Base-by-base conservation (phyloP, 495 filamentous ascomycete genomes). In the Daldinia childiae region DNA sequence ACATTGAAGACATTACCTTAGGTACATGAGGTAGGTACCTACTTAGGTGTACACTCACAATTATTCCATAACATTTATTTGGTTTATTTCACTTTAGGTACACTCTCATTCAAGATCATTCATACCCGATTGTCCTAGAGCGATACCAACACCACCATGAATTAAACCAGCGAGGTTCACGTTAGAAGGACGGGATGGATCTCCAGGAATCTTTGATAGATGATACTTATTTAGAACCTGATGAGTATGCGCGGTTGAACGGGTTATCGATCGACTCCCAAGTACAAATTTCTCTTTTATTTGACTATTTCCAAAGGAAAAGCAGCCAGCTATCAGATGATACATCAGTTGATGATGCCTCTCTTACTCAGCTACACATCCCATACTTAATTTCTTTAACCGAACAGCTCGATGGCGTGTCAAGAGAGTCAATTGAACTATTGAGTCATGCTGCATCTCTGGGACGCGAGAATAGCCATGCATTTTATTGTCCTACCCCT, bases 211-310 rank as follows among this genome's bases (percentile, higher is more conserved):
- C 43, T 9, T 15, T 29, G 6, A 24, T 62, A 38, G 67, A 64
- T 62, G 60, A 74, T 67, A 39, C 63, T 65, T 43, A 69, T 59
- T 24, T 54, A n/a, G 36, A 27, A 29, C 48, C 71, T 27, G 78
- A 78, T 43, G 75, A 82, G 32, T 87, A 87, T 63, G 85, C 84
- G 8, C 76, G 80, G 36, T 34, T 34, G 30, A 80, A 82, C 43
- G 74, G 78, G 19, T 56, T 87, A 11, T 79, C 82, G 0, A 55
- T 78, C 19, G 76, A 85, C 62, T 77, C 81, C 26, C 71, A 71
- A 17, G 48, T 56, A 4, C 48, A 71, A 24, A 66, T 30, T 38
- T 69, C 21, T 55, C 72, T n/a, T 64, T 65, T 45, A 24, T 27
- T 55, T 29, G 39, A n/a, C 15, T 60, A 58, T 48, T 62, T 74